Conservation (phyloP, 257 asterid species). For the Cinchona pubescens region DNA sequence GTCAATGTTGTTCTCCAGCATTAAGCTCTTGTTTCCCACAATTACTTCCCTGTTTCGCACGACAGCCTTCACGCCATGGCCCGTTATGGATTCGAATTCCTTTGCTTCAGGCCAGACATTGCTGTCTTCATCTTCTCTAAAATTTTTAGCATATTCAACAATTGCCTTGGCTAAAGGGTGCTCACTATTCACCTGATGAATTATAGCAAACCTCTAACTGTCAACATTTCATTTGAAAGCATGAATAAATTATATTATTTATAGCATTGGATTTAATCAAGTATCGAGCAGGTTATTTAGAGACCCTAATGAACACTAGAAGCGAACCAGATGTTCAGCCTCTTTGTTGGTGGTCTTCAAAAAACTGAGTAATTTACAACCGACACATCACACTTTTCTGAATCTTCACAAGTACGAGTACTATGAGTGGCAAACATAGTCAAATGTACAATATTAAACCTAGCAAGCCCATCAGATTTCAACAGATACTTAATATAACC, state of each 20-base stretch:
- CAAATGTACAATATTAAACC: no score
- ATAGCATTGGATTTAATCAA: background rate
- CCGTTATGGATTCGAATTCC: constrained; percentile 67
- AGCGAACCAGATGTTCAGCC: no score
- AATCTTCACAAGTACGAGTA: no score
- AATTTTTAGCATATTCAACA: constrained; percentile 52
- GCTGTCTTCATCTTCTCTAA: constrained; percentile 46
- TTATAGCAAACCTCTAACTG: background rate
- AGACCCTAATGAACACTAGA: no score
- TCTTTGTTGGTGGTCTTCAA: no score
- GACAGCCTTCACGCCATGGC: constrained; percentile 79
- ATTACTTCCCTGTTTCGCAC: constrained; percentile 62
- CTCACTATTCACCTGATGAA: constrained; percentile 69
- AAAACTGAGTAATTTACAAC: no score
- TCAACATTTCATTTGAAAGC: background rate
- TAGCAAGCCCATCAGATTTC: no score
- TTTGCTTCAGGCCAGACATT: constrained; percentile 51
- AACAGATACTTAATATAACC: no score
- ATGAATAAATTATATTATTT: background rate
- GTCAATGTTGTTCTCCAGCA: constrained; percentile 39
- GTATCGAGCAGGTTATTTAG: no score
- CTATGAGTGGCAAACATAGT: no score
- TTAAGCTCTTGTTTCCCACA: constrained; percentile 71
- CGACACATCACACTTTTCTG: no score
- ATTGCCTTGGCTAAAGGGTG: constrained; percentile 85